Evolutionary conservation across 768 basidiomycete species (phyloP).

Genomic region (Serendipita sp.): DNA sequence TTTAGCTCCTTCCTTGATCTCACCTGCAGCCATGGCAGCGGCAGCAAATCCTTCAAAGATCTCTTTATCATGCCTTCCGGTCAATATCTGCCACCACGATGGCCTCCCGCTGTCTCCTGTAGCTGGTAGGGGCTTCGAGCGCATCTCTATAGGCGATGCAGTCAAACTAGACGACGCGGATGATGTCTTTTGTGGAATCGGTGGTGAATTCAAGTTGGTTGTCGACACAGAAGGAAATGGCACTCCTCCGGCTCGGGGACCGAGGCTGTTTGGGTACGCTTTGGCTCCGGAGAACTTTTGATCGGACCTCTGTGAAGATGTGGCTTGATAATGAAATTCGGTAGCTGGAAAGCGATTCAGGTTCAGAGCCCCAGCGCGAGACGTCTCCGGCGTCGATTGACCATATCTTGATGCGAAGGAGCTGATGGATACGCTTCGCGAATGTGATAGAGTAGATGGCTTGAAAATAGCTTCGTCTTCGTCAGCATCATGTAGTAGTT

Average conservation of each 20-base stretch:
- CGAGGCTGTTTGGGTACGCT: background rate
- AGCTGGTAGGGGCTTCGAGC: slow-evolving; percentile 12
- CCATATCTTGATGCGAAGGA: background rate
- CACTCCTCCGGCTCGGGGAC: background rate
- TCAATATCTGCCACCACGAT: slow-evolving; percentile 71
- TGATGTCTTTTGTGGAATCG: background rate
- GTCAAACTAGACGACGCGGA: slow-evolving; percentile 9
- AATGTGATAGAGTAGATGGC: background rate
- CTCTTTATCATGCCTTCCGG: slow-evolving; percentile 68
- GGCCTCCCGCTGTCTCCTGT: slow-evolving; percentile 20
- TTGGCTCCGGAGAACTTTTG: background rate
- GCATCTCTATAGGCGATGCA: slow-evolving; percentile 7
- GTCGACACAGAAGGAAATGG: slow-evolving; percentile 1
- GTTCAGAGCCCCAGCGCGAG: background rate
- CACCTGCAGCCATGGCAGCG: slow-evolving; percentile 2
- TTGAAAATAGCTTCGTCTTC: background rate
- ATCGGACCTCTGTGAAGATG: background rate
- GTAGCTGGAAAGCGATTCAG: background rate
- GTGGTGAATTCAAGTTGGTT: background rate
- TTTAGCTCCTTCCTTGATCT: slow-evolving; percentile 5
- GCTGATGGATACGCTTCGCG: background rate
- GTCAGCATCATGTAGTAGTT: slow-evolving; percentile 37
- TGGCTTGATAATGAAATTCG: background rate
- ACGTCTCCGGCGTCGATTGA: background rate
- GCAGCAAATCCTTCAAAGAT: slow-evolving; percentile 52